phyloP scores from a whole-genome alignment of 176 grass and related monocot species.

The Poa annua region DNA sequence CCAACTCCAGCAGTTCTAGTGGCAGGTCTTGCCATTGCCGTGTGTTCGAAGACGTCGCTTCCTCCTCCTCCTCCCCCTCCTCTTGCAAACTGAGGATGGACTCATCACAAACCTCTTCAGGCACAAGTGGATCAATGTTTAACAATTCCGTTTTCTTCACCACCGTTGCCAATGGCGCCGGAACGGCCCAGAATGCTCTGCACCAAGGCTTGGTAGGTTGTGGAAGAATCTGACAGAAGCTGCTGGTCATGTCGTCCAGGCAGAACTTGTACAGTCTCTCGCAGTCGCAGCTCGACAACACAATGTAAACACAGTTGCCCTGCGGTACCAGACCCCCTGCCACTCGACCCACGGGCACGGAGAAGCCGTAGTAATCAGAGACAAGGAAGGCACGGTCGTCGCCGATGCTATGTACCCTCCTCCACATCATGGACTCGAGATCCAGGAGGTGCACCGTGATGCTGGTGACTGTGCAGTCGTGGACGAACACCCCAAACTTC shows the following conservation, averaged over 20 bases:
- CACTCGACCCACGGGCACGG: not conserved
- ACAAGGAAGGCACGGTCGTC: not conserved
- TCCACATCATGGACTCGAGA: not conserved
- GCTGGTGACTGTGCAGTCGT: not conserved
- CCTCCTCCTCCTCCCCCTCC: not conserved
- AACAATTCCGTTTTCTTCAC: not conserved
- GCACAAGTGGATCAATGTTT: not conserved
- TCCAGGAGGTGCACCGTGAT: not conserved
- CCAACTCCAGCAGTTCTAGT: not conserved
- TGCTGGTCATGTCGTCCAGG: conserved; percentile 4
- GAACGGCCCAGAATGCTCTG: conserved; percentile 18
- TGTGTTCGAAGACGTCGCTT: not conserved
- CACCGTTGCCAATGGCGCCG: not conserved
- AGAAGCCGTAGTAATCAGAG: not conserved
- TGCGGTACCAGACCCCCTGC: not conserved
- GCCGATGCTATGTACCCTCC: conserved; percentile 4
- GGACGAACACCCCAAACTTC: not conserved
- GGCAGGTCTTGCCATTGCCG: not conserved
- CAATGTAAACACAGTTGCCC: conserved; percentile 11
- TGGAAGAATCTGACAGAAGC: not conserved
- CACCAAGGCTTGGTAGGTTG: conserved; percentile 7
- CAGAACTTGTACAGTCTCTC: conserved; percentile 13
- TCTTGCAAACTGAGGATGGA: not conserved
- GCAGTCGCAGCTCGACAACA: not conserved
- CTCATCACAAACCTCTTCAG: not conserved